Percentiles rank a stretch among this genome's conserved stretches.
Conservation (phyloP, 78 protist species). For the Dictyostelium purpureum region DNA sequence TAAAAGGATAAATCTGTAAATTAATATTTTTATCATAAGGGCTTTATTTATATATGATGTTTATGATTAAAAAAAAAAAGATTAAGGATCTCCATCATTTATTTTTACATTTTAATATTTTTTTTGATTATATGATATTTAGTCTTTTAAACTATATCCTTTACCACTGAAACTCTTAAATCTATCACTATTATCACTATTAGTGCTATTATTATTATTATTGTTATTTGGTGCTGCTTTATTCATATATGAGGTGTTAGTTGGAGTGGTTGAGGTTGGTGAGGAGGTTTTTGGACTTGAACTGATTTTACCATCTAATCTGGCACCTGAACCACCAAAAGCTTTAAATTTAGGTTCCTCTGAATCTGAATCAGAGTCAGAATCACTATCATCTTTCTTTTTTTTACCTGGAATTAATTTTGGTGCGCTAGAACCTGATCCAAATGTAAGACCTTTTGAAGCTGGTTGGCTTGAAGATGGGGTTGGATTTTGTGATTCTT, state of each 20-base stretch:
- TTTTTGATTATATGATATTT: not conserved
- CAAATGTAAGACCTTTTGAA: slow-evolving; percentile 64
- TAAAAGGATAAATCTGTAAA: not conserved
- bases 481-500: not conserved
- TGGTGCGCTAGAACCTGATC: not conserved
- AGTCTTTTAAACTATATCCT: slow-evolving; percentile 67
- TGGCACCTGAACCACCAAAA: slow-evolving; percentile 31
- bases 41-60: not conserved
- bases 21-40: too few species aligned
- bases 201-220: not conserved
- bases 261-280: not conserved
- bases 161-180: slow-evolving; percentile 70
- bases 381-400: slow-evolving; percentile 12
- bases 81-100: not conserved
- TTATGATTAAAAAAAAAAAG: too few species aligned
- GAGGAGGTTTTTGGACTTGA: slow-evolving; percentile 4
- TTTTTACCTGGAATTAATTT: slow-evolving; percentile 60
- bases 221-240: not conserved
- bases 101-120: not conserved
- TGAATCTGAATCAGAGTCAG: slow-evolving; percentile 34
- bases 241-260: not conserved
- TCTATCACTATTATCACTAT: not conserved
- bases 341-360: slow-evolving; percentile 67
- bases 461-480: not conserved
- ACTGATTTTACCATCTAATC: slow-evolving; percentile 60